phyloP scores from a whole-genome alignment of 2,329 filamentous ascomycete species.

The Xylariaceae sp. region DNA sequence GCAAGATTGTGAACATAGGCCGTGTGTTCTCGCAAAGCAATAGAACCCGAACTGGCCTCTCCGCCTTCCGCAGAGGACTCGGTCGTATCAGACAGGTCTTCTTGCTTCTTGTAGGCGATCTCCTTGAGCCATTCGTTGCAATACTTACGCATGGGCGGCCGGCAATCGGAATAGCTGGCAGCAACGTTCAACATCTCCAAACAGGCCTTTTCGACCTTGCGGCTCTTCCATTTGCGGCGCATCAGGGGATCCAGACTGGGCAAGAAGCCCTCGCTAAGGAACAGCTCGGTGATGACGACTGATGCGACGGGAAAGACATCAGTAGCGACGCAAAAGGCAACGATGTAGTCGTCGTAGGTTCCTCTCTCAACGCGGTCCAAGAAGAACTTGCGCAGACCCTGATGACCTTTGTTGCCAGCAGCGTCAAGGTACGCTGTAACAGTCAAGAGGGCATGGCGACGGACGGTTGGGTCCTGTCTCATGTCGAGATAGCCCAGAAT shows the following conservation, averaged over 20 bases:
- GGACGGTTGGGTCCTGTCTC: constrained; percentile 64
- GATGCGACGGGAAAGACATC: constrained; percentile 82
- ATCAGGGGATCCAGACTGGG: constrained; percentile 70
- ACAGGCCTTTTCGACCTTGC: constrained; percentile 78
- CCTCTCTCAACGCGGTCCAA: constrained; percentile 63
- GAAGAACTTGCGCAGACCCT: constrained; percentile 69
- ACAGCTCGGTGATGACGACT: constrained; percentile 67
- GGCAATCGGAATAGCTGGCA: constrained; percentile 76
- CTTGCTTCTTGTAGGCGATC: constrained; percentile 67
- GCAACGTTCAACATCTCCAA: constrained; percentile 88
- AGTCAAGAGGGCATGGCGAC: constrained; percentile 75
- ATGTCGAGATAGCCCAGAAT: constrained; percentile 83
- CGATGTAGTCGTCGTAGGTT: constrained; percentile 81
- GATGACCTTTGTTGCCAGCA: constrained; percentile 63
- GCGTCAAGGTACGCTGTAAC: constrained; percentile 79
- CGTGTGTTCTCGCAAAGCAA: constrained; percentile 56
- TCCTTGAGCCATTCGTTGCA: constrained; percentile 85
- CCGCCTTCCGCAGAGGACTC: constrained; percentile 56
- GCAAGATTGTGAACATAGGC: constrained; percentile 59
- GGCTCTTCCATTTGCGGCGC: constrained; percentile 74
- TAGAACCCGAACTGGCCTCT: constrained; percentile 54
- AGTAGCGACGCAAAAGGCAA: constrained; percentile 89
- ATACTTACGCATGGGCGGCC: constrained; percentile 77
- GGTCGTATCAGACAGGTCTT: constrained; percentile 44
- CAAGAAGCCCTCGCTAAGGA: constrained; percentile 84